Conservation (phyloP, 1,284 basidiomycete genomes). For the Ganoderma leucocontextum region DNA sequence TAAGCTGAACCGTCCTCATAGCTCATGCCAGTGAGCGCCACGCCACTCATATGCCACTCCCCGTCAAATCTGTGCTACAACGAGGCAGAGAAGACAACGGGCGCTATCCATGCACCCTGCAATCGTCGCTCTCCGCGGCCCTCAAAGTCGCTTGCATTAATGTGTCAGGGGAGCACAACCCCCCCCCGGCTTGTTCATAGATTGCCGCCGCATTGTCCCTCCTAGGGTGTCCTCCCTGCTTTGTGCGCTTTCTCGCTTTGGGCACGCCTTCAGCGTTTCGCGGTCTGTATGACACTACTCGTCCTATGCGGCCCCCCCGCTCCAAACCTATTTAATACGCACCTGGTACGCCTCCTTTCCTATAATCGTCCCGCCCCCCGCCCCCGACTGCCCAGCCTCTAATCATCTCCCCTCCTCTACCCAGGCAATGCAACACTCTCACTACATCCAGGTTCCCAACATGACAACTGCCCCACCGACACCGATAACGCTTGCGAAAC, state of each 20-base stretch:
- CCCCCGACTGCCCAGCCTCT: neutral
- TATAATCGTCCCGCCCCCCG: neutral
- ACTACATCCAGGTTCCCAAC: neutral
- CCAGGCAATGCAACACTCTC: neutral
- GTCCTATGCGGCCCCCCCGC: neutral
- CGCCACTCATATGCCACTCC: conserved; percentile 4
- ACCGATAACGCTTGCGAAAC: neutral
- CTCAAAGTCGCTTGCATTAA: neutral
- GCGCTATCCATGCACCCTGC: neutral
- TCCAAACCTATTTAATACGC: neutral
- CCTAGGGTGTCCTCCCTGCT: neutral
- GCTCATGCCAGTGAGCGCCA: neutral
- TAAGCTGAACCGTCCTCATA: neutral
- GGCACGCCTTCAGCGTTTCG: neutral
- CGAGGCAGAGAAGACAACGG: neutral
- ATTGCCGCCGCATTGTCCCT: neutral
- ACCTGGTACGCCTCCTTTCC: conserved; percentile 1
- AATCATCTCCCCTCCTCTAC: neutral
- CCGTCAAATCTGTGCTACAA: neutral
- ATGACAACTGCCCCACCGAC: neutral
- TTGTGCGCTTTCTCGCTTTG: neutral
- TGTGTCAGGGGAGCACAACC: neutral
- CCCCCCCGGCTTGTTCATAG: neutral
- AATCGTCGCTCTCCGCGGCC: neutral
- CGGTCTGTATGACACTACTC: neutral